Percentiles rank a stretch among this genome's conserved stretches.
Evolutionary conservation across 2,329 filamentous ascomycete genomes (phyloP).

Genomic region (Ciborinia camelliae): DNA sequence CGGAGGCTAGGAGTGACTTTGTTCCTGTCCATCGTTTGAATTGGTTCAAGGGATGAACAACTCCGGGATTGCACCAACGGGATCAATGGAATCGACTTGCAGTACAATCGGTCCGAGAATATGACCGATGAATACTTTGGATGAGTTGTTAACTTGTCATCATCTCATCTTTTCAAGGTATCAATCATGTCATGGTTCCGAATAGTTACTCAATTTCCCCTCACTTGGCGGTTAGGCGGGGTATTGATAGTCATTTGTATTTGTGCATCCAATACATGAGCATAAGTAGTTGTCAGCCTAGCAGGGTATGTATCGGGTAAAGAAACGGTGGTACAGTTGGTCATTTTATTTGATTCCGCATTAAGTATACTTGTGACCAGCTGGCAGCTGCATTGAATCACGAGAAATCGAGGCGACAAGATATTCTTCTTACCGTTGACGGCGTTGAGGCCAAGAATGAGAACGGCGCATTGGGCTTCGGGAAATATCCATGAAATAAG

Average conservation of each 20-base stretch:
- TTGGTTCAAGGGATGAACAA: background rate
- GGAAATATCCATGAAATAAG: background rate
- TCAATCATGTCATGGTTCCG: background rate
- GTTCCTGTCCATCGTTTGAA: background rate
- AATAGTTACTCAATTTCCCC: conserved; percentile 9
- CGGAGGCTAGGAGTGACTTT: background rate
- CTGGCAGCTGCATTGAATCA: too few species aligned
- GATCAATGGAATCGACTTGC: background rate
- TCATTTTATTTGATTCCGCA: background rate
- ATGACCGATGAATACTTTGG: conserved; percentile 4
- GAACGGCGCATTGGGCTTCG: background rate
- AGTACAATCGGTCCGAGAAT: conserved; percentile 18
- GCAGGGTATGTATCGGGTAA: background rate
- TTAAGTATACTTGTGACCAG: background rate
- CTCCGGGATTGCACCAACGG: background rate
- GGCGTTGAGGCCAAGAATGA: background rate
- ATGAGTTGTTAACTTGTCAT: background rate
- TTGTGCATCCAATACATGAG: conserved; percentile 2
- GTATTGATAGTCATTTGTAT: conserved; percentile 11
- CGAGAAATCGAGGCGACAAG: background rate
- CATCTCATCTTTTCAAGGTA: too few species aligned
- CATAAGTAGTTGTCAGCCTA: too few species aligned
- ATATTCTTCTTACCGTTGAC: background rate
- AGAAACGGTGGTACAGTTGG: background rate
- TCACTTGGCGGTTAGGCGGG: conserved; percentile 19